Base-by-base conservation (phyloP, 345 rosid genomes). In the Salix udensis region DNA sequence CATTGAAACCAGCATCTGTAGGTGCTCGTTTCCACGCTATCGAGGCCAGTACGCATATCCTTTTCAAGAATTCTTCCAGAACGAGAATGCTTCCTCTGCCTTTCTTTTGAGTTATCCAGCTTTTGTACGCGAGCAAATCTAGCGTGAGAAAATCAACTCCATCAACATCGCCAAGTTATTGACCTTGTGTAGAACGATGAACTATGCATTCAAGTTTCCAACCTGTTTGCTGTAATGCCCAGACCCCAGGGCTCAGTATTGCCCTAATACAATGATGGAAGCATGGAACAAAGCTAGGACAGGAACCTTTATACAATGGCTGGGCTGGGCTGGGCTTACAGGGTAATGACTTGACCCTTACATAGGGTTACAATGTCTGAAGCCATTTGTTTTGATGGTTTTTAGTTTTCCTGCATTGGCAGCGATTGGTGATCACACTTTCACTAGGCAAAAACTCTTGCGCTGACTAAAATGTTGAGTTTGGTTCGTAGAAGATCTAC, bases 81-180 rank as follows among this genome's bases (percentile, higher is more conserved):
- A 77, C 82, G 80, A 80, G 80, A 67, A 72, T 6, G 16, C 58
- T 46, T 53, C 3, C 10, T 1, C 21, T 18, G 30, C 37, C 19
- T 68, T 76, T 60, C 79, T 72, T 52, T 62, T 18, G 67, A 74
- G 37, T 28, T 72, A 40, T 67, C 12, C 81, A 75, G 44, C 74
- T 24, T 70, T 64, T 75, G 14, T 11, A 34, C 6, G 75, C 58
- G 37, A 14, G 37, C 50, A 44, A 50, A 73, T 74, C 74, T 73
- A 72, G 79, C 82, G 55, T 13, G 37, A 39, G 52, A 34, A 68
- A 55, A 55, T 55, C 62, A 23, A 55, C 1, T 4, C 62, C 28
- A n/a, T n/a, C 28, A n/a, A n/a, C 11, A 24, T 23, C 26, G 62
- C 13, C 26, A n/a, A 55, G 62, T 1, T 55, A 23, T 9, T n/a